A percentile compares a stretch with the other conserved stretches of the same genome.
These are phyloP conservation scores for Magnaporthiopsis poae DNA, from an alignment of 2,329 filamentous ascomycete genomes.

Conservation along the genomic window DNA sequence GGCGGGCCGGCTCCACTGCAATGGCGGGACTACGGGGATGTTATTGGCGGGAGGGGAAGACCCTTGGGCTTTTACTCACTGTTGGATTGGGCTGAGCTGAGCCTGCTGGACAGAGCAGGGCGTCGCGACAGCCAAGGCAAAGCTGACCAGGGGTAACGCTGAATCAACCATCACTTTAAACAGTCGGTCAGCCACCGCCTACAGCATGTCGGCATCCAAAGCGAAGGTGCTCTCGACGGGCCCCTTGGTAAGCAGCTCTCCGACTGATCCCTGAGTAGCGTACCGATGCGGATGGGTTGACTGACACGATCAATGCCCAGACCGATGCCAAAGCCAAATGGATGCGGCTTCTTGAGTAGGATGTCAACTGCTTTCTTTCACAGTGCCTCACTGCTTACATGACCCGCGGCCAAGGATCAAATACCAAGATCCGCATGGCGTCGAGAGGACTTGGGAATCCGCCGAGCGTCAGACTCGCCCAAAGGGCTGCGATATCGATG, in stretches of 20 bases:
- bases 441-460: constrained; percentile 58
- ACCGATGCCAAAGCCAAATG: not conserved
- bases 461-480: constrained; percentile 62
- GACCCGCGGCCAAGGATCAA: constrained; percentile 35
- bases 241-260: not conserved
- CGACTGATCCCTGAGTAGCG: not conserved
- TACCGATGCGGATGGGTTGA: not conserved
- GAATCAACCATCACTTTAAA: not conserved
- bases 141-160: not conserved
- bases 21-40: not conserved
- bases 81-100: not conserved
- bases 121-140: too few relatives aligned
- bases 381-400: not conserved
- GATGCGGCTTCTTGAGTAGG: not conserved
- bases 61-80: not conserved
- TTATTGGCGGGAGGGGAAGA: not conserved
- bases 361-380: not conserved
- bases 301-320: not conserved
- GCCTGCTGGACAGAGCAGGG: not conserved
- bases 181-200: not conserved
- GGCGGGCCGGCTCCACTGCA: not conserved
- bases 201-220: not conserved
- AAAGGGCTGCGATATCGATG: constrained; percentile 52
- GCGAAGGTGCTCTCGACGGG: not conserved
- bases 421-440: constrained; percentile 54